These are phyloP conservation scores for Phialocephala subalpina DNA, from an alignment of 2,329 filamentous ascomycete genomes.

Conservation along the genomic window DNA sequence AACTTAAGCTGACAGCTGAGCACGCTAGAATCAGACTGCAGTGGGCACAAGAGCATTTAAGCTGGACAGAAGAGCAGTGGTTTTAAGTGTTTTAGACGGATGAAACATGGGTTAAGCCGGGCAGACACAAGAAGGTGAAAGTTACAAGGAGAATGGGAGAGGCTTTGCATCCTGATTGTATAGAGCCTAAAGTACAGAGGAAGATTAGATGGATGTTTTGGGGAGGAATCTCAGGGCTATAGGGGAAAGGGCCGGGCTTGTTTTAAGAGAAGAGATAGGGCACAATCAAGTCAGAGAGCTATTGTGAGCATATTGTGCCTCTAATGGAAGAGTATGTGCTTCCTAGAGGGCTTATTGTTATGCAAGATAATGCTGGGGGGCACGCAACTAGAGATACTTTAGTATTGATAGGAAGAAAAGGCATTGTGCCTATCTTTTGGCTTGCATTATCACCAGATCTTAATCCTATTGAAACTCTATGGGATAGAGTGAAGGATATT, in stretches of 20 bases:
- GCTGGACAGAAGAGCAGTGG: slow-evolving; percentile 22
- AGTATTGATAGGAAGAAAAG: background rate
- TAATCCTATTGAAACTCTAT: slow-evolving; percentile 17
- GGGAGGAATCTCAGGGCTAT: too few relatives aligned
- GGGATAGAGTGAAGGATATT: slow-evolving; percentile 14
- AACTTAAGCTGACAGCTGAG: slow-evolving; percentile 22
- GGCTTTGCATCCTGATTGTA: too few relatives aligned
- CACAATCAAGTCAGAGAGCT: background rate
- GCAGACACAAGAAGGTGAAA: slow-evolving; percentile 19
- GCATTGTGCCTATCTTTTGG: too few relatives aligned
- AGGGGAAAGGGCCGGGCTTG: slow-evolving; percentile 13
- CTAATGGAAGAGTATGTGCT: too few relatives aligned
- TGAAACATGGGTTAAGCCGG: slow-evolving; percentile 25
- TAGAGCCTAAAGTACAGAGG: too few relatives aligned
- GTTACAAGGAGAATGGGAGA: too few relatives aligned
- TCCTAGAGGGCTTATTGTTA: too few relatives aligned
- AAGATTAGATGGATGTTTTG: too few relatives aligned
- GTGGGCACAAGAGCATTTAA: too few relatives aligned
- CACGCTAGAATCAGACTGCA: too few relatives aligned
- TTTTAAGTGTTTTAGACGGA: slow-evolving; percentile 19
- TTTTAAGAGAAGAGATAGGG: slow-evolving; percentile 39
- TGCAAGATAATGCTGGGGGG: too few relatives aligned
- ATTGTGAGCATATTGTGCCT: slow-evolving; percentile 14
- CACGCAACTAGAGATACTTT: too few relatives aligned
- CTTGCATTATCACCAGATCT: slow-evolving; percentile 14